Evolutionary conservation across 2,329 filamentous ascomycete species (phyloP).

Genomic region (Drechslera avenae): DNA sequence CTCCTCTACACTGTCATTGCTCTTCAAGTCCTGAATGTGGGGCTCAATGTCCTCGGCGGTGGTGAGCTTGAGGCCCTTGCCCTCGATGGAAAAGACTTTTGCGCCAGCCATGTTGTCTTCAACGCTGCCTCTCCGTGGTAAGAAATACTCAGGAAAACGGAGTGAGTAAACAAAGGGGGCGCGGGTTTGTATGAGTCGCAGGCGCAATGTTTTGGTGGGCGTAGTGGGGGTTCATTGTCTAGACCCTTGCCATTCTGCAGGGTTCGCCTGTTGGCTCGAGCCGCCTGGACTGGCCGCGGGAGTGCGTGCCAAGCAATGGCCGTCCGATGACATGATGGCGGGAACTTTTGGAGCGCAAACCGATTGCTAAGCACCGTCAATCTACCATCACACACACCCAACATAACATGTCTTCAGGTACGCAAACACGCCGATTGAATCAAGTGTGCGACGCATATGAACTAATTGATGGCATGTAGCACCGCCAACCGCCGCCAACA

Average conservation of each 20-base stretch:
- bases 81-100: conserved; percentile 87
- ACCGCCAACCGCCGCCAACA: conserved; percentile 49
- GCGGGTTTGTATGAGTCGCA: conserved; percentile 7
- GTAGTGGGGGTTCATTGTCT: conserved; percentile 38
- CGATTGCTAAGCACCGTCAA: conserved; percentile 37
- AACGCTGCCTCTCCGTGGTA: not conserved
- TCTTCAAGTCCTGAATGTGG: conserved; percentile 76
- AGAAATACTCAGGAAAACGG: conserved; percentile 10
- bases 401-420: conserved; percentile 47
- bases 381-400: conserved; percentile 23
- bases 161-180: conserved; percentile 1
- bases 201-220: conserved; percentile 32
- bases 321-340: conserved; percentile 26
- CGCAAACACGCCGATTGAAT: conserved; percentile 17
- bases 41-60: conserved; percentile 83
- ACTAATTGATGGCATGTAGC: conserved; percentile 25
- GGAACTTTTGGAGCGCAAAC: conserved; percentile 12
- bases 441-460: not conserved
- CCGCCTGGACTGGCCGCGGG: conserved; percentile 15
- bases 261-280: conserved; percentile 11
- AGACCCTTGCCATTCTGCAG: conserved; percentile 16
- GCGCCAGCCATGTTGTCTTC: conserved; percentile 49
- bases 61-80: conserved; percentile 90
- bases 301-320: conserved; percentile 29
- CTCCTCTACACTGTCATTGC: conserved; percentile 78